Conservation (phyloP, 306 rosid genomes). For the Boehmeria nivea region DNA sequence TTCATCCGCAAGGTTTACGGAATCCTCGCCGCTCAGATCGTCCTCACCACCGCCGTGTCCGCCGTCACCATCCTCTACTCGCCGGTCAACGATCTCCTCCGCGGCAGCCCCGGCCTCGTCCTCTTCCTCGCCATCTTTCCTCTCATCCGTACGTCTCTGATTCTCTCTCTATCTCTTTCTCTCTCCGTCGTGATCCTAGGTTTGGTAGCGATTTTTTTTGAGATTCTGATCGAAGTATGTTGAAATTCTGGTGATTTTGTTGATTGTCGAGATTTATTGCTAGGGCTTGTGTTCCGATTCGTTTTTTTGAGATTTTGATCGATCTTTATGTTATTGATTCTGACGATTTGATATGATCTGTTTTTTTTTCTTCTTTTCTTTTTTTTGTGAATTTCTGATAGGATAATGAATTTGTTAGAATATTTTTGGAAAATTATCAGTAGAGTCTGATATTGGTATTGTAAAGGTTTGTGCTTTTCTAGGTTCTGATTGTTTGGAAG, state of each 20-base stretch:
- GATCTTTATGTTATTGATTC: too few species aligned
- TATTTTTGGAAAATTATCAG: too few species aligned
- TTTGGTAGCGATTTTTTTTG: not conserved
- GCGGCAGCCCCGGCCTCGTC: slow-evolving; percentile 62
- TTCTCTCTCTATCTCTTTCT: too few species aligned
- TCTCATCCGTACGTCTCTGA: slow-evolving; percentile 57
- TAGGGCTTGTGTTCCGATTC: too few species aligned
- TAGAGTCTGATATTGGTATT: too few species aligned
- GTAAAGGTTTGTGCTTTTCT: too few species aligned
- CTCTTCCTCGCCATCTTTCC: slow-evolving; percentile 76
- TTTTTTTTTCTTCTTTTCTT: too few species aligned
- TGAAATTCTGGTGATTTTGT: not conserved
- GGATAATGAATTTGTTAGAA: too few species aligned
- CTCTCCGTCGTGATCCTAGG: not conserved
- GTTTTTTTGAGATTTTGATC: too few species aligned
- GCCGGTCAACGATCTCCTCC: slow-evolving; percentile 72
- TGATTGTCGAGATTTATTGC: not conserved
- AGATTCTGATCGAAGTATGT: not conserved
- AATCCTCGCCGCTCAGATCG: slow-evolving; percentile 72
- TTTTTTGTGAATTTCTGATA: too few species aligned
- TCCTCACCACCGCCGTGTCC: slow-evolving; percentile 76
- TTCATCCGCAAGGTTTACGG: slow-evolving; percentile 95
- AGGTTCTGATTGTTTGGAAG: too few species aligned
- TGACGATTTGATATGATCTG: too few species aligned
- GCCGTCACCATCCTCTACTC: slow-evolving; percentile 61